Conservation (phyloP, 1,139 yeast genomes). For the Blastobotrys serpentis region DNA sequence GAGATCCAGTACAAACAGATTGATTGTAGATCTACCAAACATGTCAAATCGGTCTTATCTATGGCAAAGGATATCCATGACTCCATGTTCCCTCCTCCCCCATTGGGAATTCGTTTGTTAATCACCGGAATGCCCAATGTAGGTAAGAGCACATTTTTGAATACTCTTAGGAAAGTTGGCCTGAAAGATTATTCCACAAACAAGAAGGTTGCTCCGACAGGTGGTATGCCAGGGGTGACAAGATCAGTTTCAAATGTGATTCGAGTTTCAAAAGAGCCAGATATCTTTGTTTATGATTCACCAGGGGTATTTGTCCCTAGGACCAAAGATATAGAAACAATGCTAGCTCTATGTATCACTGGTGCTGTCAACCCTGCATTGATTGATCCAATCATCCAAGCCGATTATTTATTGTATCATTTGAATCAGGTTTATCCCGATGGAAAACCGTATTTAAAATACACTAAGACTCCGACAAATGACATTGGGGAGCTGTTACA, state of each 20-base stretch:
- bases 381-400: constrained; percentile 81
- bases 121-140: constrained; percentile 96
- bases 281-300: constrained; percentile 76
- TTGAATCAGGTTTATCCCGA: constrained; percentile 50
- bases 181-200: constrained; percentile 29
- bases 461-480: constrained; percentile 67
- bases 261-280: constrained; percentile 59
- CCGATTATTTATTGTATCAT: constrained; percentile 76
- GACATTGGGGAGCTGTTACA: constrained; percentile 60
- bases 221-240: constrained; percentile 91
- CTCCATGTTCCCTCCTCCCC: constrained; percentile 56
- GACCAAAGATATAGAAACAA: constrained; percentile 62
- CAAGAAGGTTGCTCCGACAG: constrained; percentile 77
- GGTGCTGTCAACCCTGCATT: constrained; percentile 73
- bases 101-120: constrained; percentile 73
- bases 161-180: constrained; percentile 65
- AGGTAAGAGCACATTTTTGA: constrained; percentile 92
- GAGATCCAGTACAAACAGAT: constrained; percentile 56
- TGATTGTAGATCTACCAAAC: constrained; percentile 56
- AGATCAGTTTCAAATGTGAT: constrained; percentile 76
- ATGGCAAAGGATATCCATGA: constrained; percentile 40
- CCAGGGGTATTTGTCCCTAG: constrained; percentile 80
- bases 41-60: constrained; percentile 53
- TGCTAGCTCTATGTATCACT: constrained; percentile 71
- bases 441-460: constrained; percentile 41